phyloP scores from a whole-genome alignment of 2,329 filamentous ascomycete genomes.

The Ceratocystis variospora region DNA sequence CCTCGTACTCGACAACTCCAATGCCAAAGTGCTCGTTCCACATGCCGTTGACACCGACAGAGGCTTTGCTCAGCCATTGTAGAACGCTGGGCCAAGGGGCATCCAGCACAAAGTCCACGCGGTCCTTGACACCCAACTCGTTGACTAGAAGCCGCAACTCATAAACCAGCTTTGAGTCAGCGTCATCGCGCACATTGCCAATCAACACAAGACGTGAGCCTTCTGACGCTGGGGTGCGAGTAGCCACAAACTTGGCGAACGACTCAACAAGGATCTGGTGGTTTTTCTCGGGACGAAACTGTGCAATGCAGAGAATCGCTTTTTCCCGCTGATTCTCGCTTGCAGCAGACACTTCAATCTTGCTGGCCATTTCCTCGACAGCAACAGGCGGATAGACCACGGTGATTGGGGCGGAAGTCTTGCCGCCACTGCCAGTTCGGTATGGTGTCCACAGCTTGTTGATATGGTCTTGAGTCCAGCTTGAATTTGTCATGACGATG shows the following conservation, averaged over 20 bases:
- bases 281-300: slow-evolving; percentile 96
- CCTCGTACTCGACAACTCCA: slow-evolving; percentile 94
- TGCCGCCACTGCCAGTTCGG: slow-evolving; percentile 30
- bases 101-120: slow-evolving; percentile 78
- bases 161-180: slow-evolving; percentile 72
- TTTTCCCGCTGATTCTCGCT: slow-evolving; percentile 58
- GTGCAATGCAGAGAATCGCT: slow-evolving; percentile 79
- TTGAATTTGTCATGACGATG: slow-evolving; percentile 94
- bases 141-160: slow-evolving; percentile 73
- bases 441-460: slow-evolving; percentile 60
- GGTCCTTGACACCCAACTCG: slow-evolving; percentile 70
- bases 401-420: slow-evolving; percentile 41
- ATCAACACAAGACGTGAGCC: slow-evolving; percentile 64
- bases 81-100: slow-evolving; percentile 80
- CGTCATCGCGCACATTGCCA: slow-evolving; percentile 78
- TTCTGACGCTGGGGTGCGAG: slow-evolving; percentile 36
- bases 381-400: slow-evolving; percentile 89
- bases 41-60: slow-evolving; percentile 91
- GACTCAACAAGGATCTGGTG: slow-evolving; percentile 74
- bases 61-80: slow-evolving; percentile 60
- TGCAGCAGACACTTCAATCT: slow-evolving; percentile 54
- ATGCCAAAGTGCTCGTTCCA: slow-evolving; percentile 99
- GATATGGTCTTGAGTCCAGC: slow-evolving; percentile 82
- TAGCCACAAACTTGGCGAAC: slow-evolving; percentile 62
- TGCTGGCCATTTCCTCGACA: slow-evolving; percentile 65